Evolutionary conservation across 139 green algal genomes (phyloP).

Genomic region (Coccomyxa sp.): DNA sequence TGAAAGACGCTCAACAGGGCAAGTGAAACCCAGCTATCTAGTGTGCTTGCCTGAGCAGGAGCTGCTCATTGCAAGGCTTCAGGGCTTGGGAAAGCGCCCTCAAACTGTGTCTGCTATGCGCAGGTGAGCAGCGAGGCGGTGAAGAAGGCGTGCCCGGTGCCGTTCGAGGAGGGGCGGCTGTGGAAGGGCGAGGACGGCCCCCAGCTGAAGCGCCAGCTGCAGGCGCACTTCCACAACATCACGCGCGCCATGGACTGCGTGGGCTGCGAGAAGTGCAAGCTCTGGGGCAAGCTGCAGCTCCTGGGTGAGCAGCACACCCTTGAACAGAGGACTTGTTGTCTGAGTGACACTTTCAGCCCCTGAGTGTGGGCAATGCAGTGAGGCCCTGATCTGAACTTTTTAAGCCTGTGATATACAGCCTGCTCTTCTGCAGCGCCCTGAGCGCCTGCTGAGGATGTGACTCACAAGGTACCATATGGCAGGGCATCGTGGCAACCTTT

Average conservation of each 20-base stretch:
- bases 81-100: no score
- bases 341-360: no score
- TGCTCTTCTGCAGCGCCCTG: background rate
- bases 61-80: no score
- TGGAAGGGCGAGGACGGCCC: conserved; percentile 73
- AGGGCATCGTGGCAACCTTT: background rate
- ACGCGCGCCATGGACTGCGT: conserved; percentile 97
- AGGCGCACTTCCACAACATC: conserved; percentile 87
- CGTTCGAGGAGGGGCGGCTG: conserved; percentile 89
- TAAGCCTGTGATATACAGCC: background rate
- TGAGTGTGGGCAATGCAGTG: no score
- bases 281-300: conserved; percentile 98
- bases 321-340: background rate
- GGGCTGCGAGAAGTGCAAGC: conserved; percentile 98
- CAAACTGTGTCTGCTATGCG: no score
- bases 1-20: no score
- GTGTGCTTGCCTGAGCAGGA: no score
- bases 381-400: background rate
- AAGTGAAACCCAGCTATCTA: no score
- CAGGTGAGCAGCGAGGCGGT: conserved; percentile 61
- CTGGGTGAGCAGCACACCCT: conserved; percentile 49
- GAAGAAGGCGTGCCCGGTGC: conserved; percentile 70
- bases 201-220: conserved; percentile 65
- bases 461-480: background rate
- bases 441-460: background rate